These are phyloP conservation scores for Pseudopyrenochaeta lycopersici DNA, from an alignment of 2,329 filamentous ascomycete species.

Conservation along the genomic window DNA sequence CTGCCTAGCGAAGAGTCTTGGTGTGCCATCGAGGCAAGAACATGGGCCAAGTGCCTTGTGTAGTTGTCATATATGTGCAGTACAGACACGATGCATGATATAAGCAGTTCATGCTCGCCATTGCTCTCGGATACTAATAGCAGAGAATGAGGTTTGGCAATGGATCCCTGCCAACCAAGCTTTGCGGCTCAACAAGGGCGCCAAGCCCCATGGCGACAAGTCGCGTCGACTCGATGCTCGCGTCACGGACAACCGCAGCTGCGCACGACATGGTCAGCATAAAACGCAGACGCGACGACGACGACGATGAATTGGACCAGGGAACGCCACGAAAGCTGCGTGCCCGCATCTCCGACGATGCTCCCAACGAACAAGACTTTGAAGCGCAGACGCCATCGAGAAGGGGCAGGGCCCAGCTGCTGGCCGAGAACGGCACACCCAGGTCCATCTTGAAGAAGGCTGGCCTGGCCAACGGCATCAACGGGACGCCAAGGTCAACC, in stretches of 20 bases:
- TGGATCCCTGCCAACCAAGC: too few relatives aligned
- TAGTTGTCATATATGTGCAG: too few relatives aligned
- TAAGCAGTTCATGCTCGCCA: too few relatives aligned
- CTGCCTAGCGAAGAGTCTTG: too few relatives aligned
- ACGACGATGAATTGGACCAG: conserved; percentile 29
- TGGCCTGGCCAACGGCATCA: conserved; percentile 25
- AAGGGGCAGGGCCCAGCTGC: conserved; percentile 27
- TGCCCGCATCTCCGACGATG: conserved; percentile 19
- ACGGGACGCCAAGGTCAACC: conserved; percentile 54
- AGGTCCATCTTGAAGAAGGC: conserved; percentile 46
- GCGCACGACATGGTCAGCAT: conserved; percentile 37
- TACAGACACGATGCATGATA: too few relatives aligned
- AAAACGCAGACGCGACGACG: conserved; percentile 41
- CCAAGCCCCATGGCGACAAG: conserved; percentile 29
- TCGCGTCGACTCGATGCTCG: conserved; percentile 24
- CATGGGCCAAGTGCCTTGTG: too few relatives aligned
- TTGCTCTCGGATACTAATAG: too few relatives aligned
- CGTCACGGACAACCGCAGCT: conserved; percentile 8
- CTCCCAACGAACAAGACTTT: conserved; percentile 27
- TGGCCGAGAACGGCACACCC: conserved; percentile 40
- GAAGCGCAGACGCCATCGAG: conserved; percentile 44
- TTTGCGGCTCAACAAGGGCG: neutral
- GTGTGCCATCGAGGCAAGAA: too few relatives aligned
- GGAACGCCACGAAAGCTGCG: conserved; percentile 39
- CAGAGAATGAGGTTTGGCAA: too few relatives aligned